phyloP scores from a whole-genome alignment of 2,329 filamentous ascomycete genomes.

The Dendryphion nanum region DNA sequence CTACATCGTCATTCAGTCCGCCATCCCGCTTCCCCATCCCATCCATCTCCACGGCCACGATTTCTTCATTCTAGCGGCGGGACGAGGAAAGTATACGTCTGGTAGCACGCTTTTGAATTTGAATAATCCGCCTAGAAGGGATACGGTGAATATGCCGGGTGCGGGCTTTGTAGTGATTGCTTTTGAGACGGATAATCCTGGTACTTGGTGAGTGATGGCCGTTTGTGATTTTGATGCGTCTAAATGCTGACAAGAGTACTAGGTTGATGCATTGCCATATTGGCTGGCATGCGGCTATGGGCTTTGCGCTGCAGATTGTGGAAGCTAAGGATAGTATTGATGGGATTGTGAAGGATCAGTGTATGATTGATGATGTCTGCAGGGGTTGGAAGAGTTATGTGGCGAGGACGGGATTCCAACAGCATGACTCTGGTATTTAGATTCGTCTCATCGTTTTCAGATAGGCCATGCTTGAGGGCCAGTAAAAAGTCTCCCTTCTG shows the following conservation, averaged over 20 bases:
- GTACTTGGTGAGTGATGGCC: slow-evolving; percentile 21
- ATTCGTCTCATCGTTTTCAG: no score
- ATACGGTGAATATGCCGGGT: slow-evolving; percentile 16
- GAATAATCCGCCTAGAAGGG: slow-evolving; percentile 31
- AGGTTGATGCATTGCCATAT: slow-evolving; percentile 27
- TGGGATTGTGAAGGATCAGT: slow-evolving; percentile 1
- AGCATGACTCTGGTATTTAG: no score
- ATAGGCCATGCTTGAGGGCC: no score
- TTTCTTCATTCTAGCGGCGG: slow-evolving; percentile 52
- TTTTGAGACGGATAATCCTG: slow-evolving; percentile 25
- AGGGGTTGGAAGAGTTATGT: no score
- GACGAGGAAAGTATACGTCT: slow-evolving; percentile 24
- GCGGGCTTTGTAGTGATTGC: slow-evolving; percentile 32
- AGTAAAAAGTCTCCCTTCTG: no score
- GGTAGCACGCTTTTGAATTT: slow-evolving; percentile 11
- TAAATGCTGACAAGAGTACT: background rate
- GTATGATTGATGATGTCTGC: no score
- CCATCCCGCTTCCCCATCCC: slow-evolving; percentile 34
- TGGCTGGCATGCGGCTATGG: slow-evolving; percentile 23
- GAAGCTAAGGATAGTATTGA: slow-evolving; percentile 28
- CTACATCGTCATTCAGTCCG: slow-evolving; percentile 40
- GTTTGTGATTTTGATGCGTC: background rate
- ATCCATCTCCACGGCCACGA: slow-evolving; percentile 49
- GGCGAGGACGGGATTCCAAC: no score
- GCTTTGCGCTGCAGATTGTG: slow-evolving; percentile 52